Base-by-base conservation (phyloP, 208 protist genomes). In the Lotmaria passim region DNA sequence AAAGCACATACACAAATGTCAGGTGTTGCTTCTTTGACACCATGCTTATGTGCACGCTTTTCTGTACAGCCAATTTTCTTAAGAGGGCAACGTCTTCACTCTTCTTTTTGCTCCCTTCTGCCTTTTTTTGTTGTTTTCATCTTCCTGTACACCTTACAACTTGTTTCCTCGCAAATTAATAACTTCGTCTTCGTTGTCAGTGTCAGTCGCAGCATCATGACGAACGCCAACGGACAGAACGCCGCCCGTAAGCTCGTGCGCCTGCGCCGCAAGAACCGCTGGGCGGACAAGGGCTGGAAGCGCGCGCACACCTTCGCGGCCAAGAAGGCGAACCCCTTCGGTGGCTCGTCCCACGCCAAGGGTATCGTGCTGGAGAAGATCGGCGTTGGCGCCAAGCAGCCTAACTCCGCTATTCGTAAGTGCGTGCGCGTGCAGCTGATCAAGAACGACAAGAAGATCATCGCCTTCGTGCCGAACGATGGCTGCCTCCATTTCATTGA, bases 371-470 rank as follows among this genome's bases (percentile, higher is more conserved):
- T 99, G 64, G 98, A 99, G 93, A 99, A 99, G 94, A 95, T 99
- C 73, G 99, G 99, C 83, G 98, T 99, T 84, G 99, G 99, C 82
- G 96, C 98, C 56, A 99, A 99, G 89, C 99, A 99, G 97, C 99
- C 99, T 78, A 99, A 99, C 98, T 99, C 99, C 78, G 99, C 99
- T 63, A 99, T 99, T 82, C 98, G 99, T 95, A 99, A 99, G 92
- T 99, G 98, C 87, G 98, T 99, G 51, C 98, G 98, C 89, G 99
- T 99, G 64, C 65, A 99, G 93, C 96, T 99, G 47, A 99, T 99
- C 91, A 99, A 99, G 96, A 99, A 99, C 96, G 98, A 98, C 79
- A 99, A 99, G 97, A 99, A 99, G 83, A 99, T 99, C 84, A 97
- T 99, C 61, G 98, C 98, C 64, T 99, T 99, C 95, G 99, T 99